Percentiles rank a stretch among this genome's conserved stretches.
phyloP scores from a whole-genome alignment of 2,329 filamentous ascomycete species.

The Alternaria consortialis region DNA sequence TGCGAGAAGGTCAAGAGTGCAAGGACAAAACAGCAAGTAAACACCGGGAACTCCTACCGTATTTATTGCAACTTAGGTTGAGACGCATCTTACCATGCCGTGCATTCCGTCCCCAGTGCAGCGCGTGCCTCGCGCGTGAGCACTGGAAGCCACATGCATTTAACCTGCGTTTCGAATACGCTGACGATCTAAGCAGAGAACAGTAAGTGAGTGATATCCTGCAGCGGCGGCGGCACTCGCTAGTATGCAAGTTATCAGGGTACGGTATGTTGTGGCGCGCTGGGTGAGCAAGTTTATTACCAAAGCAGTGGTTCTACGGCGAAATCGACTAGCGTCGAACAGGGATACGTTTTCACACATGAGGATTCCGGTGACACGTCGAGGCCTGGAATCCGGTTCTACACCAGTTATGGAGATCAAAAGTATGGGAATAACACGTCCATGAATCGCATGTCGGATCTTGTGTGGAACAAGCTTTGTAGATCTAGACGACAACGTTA shows the following conservation, averaged over 20 bases:
- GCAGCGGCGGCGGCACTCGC: conserved; percentile 26
- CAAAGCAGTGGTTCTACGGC: conserved; percentile 26
- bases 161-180: conserved; percentile 24
- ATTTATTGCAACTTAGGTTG: conserved; percentile 38
- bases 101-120: conserved; percentile 35
- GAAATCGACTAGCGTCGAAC: conserved; percentile 27
- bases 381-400: background rate
- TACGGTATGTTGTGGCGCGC: conserved; percentile 13
- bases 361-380: conserved; percentile 10
- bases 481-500: background rate
- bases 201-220: conserved; percentile 35
- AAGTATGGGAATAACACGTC: conserved; percentile 7
- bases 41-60: conserved; percentile 30
- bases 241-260: conserved; percentile 21
- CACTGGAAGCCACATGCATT: conserved; percentile 17
- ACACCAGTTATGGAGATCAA: background rate
- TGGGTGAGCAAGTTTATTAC: conserved; percentile 45
- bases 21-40: conserved; percentile 4
- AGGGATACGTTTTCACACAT: conserved; percentile 25
- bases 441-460: background rate
- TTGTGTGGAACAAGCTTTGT: background rate
- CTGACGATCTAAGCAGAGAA: conserved; percentile 23
- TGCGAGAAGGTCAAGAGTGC: conserved; percentile 5
- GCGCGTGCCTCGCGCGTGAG: conserved; percentile 36
- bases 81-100: conserved; percentile 29